A percentile compares a stretch with the other conserved stretches of the same genome.
These are phyloP conservation scores for Emydomyces testavorans DNA, from an alignment of 2,329 filamentous ascomycete genomes.

Conservation along the genomic window DNA sequence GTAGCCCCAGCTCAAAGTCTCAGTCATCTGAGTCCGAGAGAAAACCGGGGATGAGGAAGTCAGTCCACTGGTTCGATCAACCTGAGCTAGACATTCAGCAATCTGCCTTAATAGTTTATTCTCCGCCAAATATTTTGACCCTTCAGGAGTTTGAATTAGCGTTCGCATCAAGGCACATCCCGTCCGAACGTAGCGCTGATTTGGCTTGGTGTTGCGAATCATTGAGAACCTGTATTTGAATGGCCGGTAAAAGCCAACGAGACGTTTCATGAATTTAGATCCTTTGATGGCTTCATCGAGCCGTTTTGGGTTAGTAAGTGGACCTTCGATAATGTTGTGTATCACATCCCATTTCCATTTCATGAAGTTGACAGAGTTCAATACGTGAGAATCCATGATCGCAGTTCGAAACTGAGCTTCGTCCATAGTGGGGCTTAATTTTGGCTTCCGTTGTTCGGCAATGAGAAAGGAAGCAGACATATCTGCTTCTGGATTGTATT, in stretches of 20 bases:
- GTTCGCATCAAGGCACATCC: constrained; percentile 82
- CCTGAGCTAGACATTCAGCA: constrained; percentile 88
- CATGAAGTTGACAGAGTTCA: constrained; percentile 76
- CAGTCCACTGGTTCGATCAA: constrained; percentile 63
- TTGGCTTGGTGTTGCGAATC: constrained; percentile 77
- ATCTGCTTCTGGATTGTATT: constrained; percentile 37
- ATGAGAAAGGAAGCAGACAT: constrained; percentile 34
- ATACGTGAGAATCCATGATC: constrained; percentile 63
- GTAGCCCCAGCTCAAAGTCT: constrained; percentile 84
- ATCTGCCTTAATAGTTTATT: constrained; percentile 90
- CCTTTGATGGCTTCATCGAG: constrained; percentile 89
- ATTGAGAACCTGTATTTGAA: constrained; percentile 96
- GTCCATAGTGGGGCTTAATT: constrained; percentile 51
- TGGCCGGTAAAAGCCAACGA: constrained; percentile 88
- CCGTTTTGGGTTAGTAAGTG: constrained; percentile 77
- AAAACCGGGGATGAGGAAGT: constrained; percentile 77
- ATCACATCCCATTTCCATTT: constrained; percentile 99
- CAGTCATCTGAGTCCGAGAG: constrained; percentile 67
- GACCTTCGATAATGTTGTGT: constrained; percentile 80
- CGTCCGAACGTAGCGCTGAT: constrained; percentile 83
- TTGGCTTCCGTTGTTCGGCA: constrained; percentile 37
- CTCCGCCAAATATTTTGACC: constrained; percentile 71
- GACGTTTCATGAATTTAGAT: constrained; percentile 89
- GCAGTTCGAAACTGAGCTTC: constrained; percentile 51
- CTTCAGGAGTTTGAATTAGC: constrained; percentile 73